Base-by-base conservation (phyloP, 208 protist species). In the Crithidia sp. region DNA sequence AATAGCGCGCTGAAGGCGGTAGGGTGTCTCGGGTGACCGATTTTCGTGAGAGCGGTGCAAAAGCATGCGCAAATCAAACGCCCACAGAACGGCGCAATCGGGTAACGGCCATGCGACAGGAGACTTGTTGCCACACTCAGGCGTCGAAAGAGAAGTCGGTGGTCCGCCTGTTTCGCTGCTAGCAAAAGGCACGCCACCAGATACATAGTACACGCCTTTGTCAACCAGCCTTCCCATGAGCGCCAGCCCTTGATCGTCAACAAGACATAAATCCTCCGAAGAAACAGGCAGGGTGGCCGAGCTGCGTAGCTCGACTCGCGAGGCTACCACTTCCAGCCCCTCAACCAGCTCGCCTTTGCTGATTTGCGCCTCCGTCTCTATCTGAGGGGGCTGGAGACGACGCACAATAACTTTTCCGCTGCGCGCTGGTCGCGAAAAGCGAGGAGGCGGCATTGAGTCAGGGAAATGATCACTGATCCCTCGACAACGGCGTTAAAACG, bases 31-130 rank as follows among this genome's bases (percentile, higher is more conserved):
- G 8, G 86, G 88, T 3, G 86, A 81, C 14, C 88, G 81, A 57
- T 90, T 85, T 6, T 57, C 74, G 13, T 65, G 57, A 17, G 90
- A 82, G 2, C 80, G 58, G 61, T 95, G 90, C 36, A 84, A 61
- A 67, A 93, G 63, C 73, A 95, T 82, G 49, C 86, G 82, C 3
- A 78, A 37, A 49, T 95, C 88, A 72, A 87, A 95, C 19, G 83
- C 86, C 85, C 85, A 95, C 19, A 69, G 71, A 16, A 95, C 84
- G 17, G 82, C 55, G n/a, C 73, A 66, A 60, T 92, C 90, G 10
- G 86, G 82, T n/a, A 65, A 61, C 12, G 65, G 61, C 6, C 28
- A 28, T 28, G 28, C 28, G 28, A 28, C 28, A 28, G 28, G 28
- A 28, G 28, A 28, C 28, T 28, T 28, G 28, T 28, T 28, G 28